A percentile compares a stretch with the other conserved stretches of the same genome.
Conservation (phyloP, 2,329 filamentous ascomycete genomes). For the Tolypocladium cylindrosporum region DNA sequence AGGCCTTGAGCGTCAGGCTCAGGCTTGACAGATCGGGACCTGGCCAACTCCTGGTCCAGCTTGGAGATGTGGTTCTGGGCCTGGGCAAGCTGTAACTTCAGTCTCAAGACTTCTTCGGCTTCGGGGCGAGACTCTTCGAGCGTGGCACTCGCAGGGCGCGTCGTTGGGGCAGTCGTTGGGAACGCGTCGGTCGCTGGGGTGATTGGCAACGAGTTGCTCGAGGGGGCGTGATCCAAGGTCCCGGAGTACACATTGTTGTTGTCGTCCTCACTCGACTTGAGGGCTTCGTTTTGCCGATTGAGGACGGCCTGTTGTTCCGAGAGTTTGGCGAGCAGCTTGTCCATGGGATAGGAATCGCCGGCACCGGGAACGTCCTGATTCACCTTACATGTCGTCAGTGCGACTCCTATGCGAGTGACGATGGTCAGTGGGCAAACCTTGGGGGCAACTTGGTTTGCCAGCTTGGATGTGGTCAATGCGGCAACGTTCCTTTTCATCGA, state of each 20-base stretch:
- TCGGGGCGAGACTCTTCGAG: slow-evolving; percentile 30
- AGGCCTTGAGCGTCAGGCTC: slow-evolving; percentile 25
- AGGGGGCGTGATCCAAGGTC: slow-evolving; percentile 36
- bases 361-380: slow-evolving; percentile 29
- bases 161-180: slow-evolving; percentile 35
- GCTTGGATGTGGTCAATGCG: slow-evolving; percentile 41
- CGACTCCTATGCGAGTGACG: background rate
- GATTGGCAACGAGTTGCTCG: slow-evolving; percentile 50
- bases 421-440: slow-evolving; percentile 31
- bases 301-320: slow-evolving; percentile 59
- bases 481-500: slow-evolving; percentile 32
- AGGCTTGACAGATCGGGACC: slow-evolving; percentile 50
- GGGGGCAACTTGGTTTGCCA: slow-evolving; percentile 42
- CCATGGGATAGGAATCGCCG: slow-evolving; percentile 46
- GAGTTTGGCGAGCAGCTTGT: slow-evolving; percentile 63
- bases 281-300: slow-evolving; percentile 45
- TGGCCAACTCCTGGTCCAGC: slow-evolving; percentile 61
- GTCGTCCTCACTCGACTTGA: slow-evolving; percentile 32
- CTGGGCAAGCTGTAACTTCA: slow-evolving; percentile 62
- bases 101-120: slow-evolving; percentile 52
- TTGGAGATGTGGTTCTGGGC: slow-evolving; percentile 61
- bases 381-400: slow-evolving; percentile 19
- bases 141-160: slow-evolving; percentile 40
- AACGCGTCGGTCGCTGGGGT: slow-evolving; percentile 51
- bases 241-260: slow-evolving; percentile 17